A percentile compares a stretch with the other conserved stretches of the same genome.
Conservation (phyloP, 306 rosid species). For the Sindora glabra region DNA sequence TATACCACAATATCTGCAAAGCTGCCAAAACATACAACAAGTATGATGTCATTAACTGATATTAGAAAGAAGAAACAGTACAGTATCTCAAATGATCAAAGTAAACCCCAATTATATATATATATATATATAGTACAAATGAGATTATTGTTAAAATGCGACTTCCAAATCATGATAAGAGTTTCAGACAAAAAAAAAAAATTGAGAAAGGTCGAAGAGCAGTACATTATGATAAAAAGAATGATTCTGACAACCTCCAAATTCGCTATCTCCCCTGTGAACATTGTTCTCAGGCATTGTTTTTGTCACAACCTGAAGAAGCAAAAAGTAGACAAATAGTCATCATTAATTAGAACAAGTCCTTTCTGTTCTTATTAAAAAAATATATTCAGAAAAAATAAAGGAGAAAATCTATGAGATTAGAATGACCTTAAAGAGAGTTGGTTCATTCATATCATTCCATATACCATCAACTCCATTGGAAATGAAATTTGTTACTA, state of each 20-base stretch:
- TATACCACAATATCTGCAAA: neutral
- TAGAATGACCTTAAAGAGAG: conserved; percentile 67
- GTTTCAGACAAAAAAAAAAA: no score
- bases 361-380: no score
- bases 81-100: conserved; percentile 10
- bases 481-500: conserved; percentile 70
- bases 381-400: neutral
- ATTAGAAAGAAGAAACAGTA: conserved; percentile 8
- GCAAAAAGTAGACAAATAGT: neutral
- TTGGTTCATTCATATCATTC: conserved; percentile 98
- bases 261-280: conserved; percentile 83
- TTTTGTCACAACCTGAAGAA: conserved; percentile 66
- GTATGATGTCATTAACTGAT: conserved; percentile 1
- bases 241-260: conserved; percentile 85
- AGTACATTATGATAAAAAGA: conserved; percentile 84
- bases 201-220: no score
- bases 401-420: neutral
- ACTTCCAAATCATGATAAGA: conserved; percentile 4
- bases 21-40: neutral
- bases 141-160: conserved; percentile 10
- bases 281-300: conserved; percentile 88
- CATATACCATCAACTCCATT: conserved; percentile 95
- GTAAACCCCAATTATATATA: conserved; percentile 3
- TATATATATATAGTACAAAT: neutral
- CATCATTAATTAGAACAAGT: no score